A percentile compares a stretch with the other conserved stretches of the same genome.
Conservation (phyloP, 305 asterid species). For the Fraxinus platypoda region DNA sequence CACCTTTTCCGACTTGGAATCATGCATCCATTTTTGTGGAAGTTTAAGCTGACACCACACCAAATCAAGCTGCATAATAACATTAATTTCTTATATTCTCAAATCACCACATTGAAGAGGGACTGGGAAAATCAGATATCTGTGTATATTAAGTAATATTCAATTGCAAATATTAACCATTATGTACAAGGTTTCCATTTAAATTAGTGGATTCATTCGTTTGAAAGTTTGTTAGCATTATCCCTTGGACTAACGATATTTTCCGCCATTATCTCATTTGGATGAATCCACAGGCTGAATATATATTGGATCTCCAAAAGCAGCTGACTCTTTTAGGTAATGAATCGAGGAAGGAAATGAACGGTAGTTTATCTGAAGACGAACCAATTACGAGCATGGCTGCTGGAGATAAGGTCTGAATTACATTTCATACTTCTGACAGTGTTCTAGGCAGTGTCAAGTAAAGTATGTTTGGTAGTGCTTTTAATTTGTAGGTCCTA, state of each 20-base stretch:
- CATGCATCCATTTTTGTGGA: background rate
- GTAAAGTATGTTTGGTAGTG: background rate
- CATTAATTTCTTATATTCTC: background rate
- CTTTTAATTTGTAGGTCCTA: background rate
- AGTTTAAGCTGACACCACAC: background rate
- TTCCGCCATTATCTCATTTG: background rate
- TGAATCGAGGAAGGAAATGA: slow-evolving; percentile 67
- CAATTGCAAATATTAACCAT: background rate
- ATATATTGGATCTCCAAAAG: slow-evolving; percentile 89
- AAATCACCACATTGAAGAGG: background rate
- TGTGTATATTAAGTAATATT: background rate
- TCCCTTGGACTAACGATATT: background rate
- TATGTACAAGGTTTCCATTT: background rate
- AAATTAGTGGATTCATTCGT: background rate
- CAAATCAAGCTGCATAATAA: background rate
- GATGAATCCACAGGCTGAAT: slow-evolving; percentile 68
- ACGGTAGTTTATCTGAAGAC: slow-evolving; percentile 65
- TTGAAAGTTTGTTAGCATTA: background rate
- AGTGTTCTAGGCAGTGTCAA: background rate
- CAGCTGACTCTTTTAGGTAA: slow-evolving; percentile 74
- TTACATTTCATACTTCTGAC: slow-evolving; percentile 1
- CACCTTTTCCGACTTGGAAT: background rate
- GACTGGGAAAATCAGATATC: background rate
- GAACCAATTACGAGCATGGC: slow-evolving; percentile 69
- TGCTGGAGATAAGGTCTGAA: slow-evolving; percentile 64